Evolutionary conservation across 306 rosid genomes (phyloP), one percentile per base, ranked within the genome.

Genomic region (Trifolium repens): DNA sequence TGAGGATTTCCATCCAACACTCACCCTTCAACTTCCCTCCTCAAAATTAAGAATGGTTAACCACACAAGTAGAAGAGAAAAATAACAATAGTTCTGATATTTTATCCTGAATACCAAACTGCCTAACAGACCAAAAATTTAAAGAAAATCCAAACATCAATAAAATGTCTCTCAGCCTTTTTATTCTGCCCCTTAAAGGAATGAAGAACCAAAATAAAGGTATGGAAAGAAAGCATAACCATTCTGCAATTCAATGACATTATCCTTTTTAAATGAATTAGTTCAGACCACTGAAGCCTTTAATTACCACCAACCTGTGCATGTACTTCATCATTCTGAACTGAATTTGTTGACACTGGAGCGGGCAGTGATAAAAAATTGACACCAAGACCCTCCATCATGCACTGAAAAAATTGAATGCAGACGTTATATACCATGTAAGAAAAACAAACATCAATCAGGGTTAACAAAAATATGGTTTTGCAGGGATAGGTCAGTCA

Each of bases 301-400:
- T 64, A 65, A 69, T 34, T 75, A 76, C 90, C 75, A 76, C 90
- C 75, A 80, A 93, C 98, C 98, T 93, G 94, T 61, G 88, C 98
- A 47, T 93, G 87, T 44, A 93, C 91, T 89, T 93, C 98, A 78
- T 90, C 98, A 43, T 80, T 90, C 87, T 84, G 92, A 44, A 47
- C 71, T 65, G 86, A 84, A 85, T 84, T 88, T 63, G 81, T 58
- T 19, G 91, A 71, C 71, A 81, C 86, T 58, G 89, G 85, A 72
- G 85, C 84, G 46, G 90, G 85, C 55, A 81, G 80, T 11, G 86
- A 73, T 77, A 86, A 85, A 81, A 89, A 93, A 82, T 62, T 85
- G 59, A 90, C 79, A 69, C 84, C 80, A 75, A 93, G 96, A 79
- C 98, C 96, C 82, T 93, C 96, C 78, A 82, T 74, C 83, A 75